A percentile compares a stretch with the other conserved stretches of the same genome.
Conservation (phyloP, 1,139 yeast genomes). For the Lodderomyces jiufengensis region DNA sequence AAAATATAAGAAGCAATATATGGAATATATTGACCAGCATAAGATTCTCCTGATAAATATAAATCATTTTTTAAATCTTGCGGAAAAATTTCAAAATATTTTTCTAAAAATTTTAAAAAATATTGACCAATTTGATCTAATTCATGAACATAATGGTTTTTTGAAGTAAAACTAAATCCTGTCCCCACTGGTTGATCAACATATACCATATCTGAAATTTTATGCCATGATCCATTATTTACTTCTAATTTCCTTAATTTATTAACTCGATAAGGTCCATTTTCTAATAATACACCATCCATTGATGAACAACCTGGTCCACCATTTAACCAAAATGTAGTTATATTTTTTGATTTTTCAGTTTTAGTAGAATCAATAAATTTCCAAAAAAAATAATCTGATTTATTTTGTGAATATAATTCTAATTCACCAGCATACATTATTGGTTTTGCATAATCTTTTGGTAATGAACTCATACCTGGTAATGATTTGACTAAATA, state of each 20-base stretch:
- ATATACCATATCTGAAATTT: constrained; percentile 71
- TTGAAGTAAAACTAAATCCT: constrained; percentile 67
- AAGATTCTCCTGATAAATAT: constrained; percentile 88
- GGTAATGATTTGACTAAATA: constrained; percentile 39
- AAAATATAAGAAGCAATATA: constrained; percentile 68
- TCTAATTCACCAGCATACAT: constrained; percentile 75
- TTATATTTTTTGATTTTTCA: constrained; percentile 20
- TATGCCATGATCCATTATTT: constrained; percentile 85
- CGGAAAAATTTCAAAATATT: constrained; percentile 72
- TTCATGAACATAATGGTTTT: constrained; percentile 50
- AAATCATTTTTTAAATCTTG: constrained; percentile 63
- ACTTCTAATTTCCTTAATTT: constrained; percentile 27
- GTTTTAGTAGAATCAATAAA: constrained; percentile 19
- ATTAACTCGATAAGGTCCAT: constrained; percentile 77
- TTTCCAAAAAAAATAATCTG: constrained; percentile 71
- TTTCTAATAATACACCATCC: constrained; percentile 93
- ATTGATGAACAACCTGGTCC: constrained; percentile 96
- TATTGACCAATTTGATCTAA: constrained; percentile 56
- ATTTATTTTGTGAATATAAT: constrained; percentile 48
- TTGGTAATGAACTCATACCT: constrained; percentile 31
- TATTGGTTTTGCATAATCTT: constrained; percentile 33
- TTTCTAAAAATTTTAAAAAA: constrained; percentile 61
- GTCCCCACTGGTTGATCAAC: constrained; percentile 96
- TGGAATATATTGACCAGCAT: constrained; percentile 96
- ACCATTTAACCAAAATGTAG: constrained; percentile 88